Base-by-base conservation (phyloP, 83 land plant species). In the Picea abies region DNA sequence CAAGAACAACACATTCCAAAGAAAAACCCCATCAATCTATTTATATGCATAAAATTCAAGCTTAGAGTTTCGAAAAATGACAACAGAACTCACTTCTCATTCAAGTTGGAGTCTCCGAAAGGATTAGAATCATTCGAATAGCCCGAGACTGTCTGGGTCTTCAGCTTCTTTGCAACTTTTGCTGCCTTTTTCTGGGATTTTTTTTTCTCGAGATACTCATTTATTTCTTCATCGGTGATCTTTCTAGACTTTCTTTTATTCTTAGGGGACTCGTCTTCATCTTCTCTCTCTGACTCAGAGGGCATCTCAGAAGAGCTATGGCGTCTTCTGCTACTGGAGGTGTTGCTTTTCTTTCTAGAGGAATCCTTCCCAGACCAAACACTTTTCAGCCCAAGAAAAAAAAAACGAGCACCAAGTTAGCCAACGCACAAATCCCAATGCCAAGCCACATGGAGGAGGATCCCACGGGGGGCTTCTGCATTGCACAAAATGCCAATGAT, bases 41-140 rank as follows among this genome's bases (percentile, higher is more conserved):
- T 68, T 68, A 23, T 9, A 23, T 68, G 32, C 12, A 29, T 68
- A 23, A 25, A 25, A 29, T 29, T 25, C 32, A 68, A 68, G 17
- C 10, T 25, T 23, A 14, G 26, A 3, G 32, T 68, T 23, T 23
- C 10, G 20, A 15, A 68, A 68, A 19, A 68, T 29, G 32, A 10
- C 26, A n/a, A 19, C 81, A 52, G 22, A 6, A 2, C 91, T 86
- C 80, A 94, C 98, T 85, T 93, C 73, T 98, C 99, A 41, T 91
- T 96, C 47, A 98, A 89, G 69, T 94, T 98, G 5, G 97, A 87
- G 80, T 98, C 99, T 11, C 99, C 97, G 85, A 98, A 98, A n/a
- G 99, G 99, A 86, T 98, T 96, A 5, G 99, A 93, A 83, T 98
- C 99, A 68, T 98, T 98, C 3, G 99, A 96, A 77, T 98, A 98